Conservation (phyloP, 768 basidiomycete genomes). For the Suillus cothurnatus region DNA sequence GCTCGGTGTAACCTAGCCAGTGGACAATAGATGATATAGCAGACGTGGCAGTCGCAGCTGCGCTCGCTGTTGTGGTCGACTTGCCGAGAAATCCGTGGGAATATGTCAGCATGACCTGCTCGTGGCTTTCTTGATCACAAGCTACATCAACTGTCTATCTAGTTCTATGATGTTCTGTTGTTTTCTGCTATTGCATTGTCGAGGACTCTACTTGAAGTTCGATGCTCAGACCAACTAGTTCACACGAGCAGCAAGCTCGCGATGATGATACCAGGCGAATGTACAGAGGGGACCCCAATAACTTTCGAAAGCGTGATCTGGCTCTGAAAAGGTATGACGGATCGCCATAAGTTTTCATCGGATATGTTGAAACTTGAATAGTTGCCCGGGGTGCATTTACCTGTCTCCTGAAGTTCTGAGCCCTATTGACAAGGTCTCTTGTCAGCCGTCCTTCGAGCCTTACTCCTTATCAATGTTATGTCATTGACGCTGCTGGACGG, state of each 20-base stretch:
- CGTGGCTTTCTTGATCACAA: not conserved
- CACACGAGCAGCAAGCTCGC: not conserved
- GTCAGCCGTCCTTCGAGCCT: not conserved
- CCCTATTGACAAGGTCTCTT: not conserved
- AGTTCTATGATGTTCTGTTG: not conserved
- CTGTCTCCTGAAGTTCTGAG: not conserved
- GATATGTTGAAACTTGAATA: not conserved
- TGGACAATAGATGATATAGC: not conserved
- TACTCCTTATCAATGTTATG: not conserved
- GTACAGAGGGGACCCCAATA: not conserved
- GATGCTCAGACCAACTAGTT: not conserved
- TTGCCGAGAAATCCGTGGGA: not conserved
- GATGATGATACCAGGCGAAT: not conserved
- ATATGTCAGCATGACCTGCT: not conserved
- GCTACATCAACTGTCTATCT: not conserved
- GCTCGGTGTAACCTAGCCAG: not conserved
- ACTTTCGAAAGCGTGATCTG: not conserved
- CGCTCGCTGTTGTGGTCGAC: slow-evolving; percentile 4
- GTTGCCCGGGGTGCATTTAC: not conserved
- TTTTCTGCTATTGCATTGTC: not conserved
- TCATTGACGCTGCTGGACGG: not conserved
- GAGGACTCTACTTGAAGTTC: not conserved
- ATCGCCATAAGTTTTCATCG: not conserved
- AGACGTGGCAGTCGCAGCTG: not conserved
- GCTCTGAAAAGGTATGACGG: not conserved